These are phyloP conservation scores for Castanopsis chinensis DNA, from an alignment of 306 rosid species.

Conservation along the genomic window DNA sequence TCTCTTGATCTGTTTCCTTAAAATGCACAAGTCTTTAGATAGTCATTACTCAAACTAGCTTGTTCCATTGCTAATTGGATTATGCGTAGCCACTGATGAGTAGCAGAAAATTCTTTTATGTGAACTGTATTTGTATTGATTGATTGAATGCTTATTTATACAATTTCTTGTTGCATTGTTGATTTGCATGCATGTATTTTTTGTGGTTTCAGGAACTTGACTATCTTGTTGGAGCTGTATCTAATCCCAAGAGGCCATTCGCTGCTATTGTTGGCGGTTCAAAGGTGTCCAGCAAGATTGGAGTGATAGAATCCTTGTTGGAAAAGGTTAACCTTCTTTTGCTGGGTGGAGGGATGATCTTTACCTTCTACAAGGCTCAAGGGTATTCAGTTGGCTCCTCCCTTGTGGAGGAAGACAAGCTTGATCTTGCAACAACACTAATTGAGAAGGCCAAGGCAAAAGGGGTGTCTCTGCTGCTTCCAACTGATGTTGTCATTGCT, in stretches of 20 bases:
- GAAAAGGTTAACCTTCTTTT: slow-evolving; percentile 71
- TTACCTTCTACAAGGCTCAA: slow-evolving; percentile 93
- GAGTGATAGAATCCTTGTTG: slow-evolving; percentile 89
- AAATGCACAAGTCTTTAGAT: not conserved
- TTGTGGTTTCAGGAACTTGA: slow-evolving; percentile 75
- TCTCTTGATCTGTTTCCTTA: not conserved
- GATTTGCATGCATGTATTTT: not conserved
- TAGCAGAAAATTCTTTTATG: not conserved
- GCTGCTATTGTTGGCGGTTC: slow-evolving; percentile 96
- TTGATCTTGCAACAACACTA: slow-evolving; percentile 71
- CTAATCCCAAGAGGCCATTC: slow-evolving; percentile 92
- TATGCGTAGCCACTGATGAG: not conserved
- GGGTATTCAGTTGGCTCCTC: slow-evolving; percentile 83
- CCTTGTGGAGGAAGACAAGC: slow-evolving; percentile 86
- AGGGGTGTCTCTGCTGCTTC: slow-evolving; percentile 84
- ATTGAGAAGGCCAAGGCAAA: slow-evolving; percentile 81
- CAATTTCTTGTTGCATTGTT: not conserved
- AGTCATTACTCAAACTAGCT: not conserved
- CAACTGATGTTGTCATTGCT: slow-evolving; percentile 84
- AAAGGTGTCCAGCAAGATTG: slow-evolving; percentile 92
- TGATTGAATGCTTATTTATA: not conserved
- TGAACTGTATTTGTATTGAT: not conserved
- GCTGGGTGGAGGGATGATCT: slow-evolving; percentile 95
- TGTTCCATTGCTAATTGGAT: not conserved
- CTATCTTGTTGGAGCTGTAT: slow-evolving; percentile 83